Percentiles rank a stretch among this genome's conserved stretches.
Evolutionary conservation across 139 green algal species (phyloP).

Genomic region (Astrephomene gubernaculifera): DNA sequence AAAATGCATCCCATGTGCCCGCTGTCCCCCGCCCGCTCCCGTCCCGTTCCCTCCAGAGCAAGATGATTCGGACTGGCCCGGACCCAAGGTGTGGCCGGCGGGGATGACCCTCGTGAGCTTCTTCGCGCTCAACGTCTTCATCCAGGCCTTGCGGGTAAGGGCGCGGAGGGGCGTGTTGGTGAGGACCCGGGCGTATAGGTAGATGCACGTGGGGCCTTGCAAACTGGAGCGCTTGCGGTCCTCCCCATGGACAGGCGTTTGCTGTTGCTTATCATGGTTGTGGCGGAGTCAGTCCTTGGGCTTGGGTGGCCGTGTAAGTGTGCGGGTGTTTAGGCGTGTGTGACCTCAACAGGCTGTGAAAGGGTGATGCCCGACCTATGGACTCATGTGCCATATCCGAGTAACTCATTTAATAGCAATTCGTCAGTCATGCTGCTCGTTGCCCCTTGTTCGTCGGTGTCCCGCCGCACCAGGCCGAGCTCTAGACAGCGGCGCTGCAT

Average conservation of each 20-base stretch:
- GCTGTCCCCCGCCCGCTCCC: background rate
- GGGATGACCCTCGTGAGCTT: constrained; percentile 71
- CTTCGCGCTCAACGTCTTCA: constrained; percentile 70
- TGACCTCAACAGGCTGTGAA: too few relatives aligned
- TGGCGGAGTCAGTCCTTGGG: too few relatives aligned
- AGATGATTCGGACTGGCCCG: constrained; percentile 71
- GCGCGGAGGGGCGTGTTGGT: too few relatives aligned
- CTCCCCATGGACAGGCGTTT: background rate
- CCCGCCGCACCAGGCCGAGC: too few relatives aligned
- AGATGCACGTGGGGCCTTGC: background rate
- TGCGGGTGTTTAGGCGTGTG: too few relatives aligned
- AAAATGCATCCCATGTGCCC: background rate
- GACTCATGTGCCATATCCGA: too few relatives aligned
- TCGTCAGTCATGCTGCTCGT: too few relatives aligned
- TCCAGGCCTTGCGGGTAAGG: constrained; percentile 61
- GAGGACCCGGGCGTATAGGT: background rate
- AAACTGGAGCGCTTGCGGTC: background rate
- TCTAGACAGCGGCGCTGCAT: too few relatives aligned
- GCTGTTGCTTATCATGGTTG: background rate
- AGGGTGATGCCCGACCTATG: too few relatives aligned
- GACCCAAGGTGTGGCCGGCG: constrained; percentile 70
- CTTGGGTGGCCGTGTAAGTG: too few relatives aligned
- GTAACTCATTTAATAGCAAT: too few relatives aligned
- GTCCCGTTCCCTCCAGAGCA: constrained; percentile 18
- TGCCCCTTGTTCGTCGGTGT: too few relatives aligned